Evolutionary conservation across 2,329 filamentous ascomycete species (phyloP).

Genomic region (Fonsecaea nubica): DNA sequence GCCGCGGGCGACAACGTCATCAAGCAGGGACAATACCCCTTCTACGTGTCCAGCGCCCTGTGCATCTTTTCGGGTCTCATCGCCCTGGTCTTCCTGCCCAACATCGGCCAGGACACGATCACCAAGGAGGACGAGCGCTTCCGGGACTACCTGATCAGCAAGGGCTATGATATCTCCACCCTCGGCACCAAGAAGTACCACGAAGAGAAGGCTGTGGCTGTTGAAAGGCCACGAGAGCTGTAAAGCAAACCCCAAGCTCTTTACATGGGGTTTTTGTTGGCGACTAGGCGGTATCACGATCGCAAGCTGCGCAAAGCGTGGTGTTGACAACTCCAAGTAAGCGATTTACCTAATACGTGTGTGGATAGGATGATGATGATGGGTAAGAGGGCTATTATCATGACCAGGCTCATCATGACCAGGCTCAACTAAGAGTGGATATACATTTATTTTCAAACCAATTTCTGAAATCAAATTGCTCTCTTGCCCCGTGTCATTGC

Average conservation of each 20-base stretch:
- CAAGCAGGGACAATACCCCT: constrained; percentile 79
- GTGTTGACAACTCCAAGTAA: background rate
- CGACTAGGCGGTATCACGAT: background rate
- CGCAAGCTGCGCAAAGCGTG: background rate
- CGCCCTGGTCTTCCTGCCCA: constrained; percentile 71
- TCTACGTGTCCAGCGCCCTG: constrained; percentile 80
- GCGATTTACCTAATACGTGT: background rate
- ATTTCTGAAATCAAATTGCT: background rate
- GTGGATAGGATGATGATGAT: background rate
- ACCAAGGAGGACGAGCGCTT: constrained; percentile 77
- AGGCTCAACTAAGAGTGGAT: background rate
- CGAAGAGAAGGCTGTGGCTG: constrained; percentile 21
- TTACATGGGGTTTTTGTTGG: background rate
- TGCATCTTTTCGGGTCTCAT: constrained; percentile 76
- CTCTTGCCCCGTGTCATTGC: background rate
- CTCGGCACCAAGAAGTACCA: constrained; percentile 53
- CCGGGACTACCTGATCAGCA: constrained; percentile 70
- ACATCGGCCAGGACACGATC: constrained; percentile 80
- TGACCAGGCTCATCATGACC: background rate
- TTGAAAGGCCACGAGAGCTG: constrained; percentile 8
- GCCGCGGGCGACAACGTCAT: constrained; percentile 61
- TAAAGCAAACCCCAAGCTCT: background rate
- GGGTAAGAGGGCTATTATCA: no score
- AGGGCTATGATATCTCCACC: constrained; percentile 76
- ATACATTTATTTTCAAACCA: background rate